Evolutionary conservation across 768 basidiomycete species (phyloP).

Genomic region (Bullera alba): DNA sequence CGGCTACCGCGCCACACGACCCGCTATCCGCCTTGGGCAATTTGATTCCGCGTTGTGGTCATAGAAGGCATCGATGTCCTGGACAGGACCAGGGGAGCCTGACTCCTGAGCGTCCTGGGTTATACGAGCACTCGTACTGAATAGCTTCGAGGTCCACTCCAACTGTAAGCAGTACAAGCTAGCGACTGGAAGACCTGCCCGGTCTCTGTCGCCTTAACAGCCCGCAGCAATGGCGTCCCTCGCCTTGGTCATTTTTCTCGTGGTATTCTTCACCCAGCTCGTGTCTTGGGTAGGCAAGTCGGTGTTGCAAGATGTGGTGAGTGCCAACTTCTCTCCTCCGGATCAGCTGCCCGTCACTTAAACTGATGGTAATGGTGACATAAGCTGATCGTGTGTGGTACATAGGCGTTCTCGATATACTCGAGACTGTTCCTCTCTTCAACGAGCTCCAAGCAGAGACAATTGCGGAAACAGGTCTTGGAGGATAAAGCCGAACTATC

Average conservation of each 20-base stretch:
- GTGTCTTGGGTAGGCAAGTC: slow-evolving; percentile 83
- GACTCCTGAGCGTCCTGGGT: no score
- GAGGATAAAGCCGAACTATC: slow-evolving; percentile 73
- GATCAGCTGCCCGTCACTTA: slow-evolving; percentile 4
- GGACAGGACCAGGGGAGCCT: no score
- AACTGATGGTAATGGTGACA: not conserved
- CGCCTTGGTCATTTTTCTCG: slow-evolving; percentile 69
- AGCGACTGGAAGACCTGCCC: no score
- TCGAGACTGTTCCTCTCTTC: slow-evolving; percentile 59
- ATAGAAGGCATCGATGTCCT: no score
- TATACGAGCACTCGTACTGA: no score
- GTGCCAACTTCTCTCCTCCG: not conserved
- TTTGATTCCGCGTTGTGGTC: no score
- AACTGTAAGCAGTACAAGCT: no score
- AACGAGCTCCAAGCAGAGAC: slow-evolving; percentile 56
- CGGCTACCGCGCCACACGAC: no score
- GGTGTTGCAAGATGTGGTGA: slow-evolving; percentile 69
- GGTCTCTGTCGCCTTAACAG: no score
- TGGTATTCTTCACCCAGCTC: slow-evolving; percentile 75
- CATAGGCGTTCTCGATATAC: slow-evolving; percentile 69
- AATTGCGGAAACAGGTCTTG: slow-evolving; percentile 73
- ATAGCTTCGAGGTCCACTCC: no score
- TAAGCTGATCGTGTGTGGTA: not conserved
- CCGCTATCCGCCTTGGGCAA: no score
- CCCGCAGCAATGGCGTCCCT: slow-evolving; percentile 49